Percentiles rank a stretch among this genome's conserved stretches.
Conservation (phyloP, 768 basidiomycete species). For the Mycena rosella region DNA sequence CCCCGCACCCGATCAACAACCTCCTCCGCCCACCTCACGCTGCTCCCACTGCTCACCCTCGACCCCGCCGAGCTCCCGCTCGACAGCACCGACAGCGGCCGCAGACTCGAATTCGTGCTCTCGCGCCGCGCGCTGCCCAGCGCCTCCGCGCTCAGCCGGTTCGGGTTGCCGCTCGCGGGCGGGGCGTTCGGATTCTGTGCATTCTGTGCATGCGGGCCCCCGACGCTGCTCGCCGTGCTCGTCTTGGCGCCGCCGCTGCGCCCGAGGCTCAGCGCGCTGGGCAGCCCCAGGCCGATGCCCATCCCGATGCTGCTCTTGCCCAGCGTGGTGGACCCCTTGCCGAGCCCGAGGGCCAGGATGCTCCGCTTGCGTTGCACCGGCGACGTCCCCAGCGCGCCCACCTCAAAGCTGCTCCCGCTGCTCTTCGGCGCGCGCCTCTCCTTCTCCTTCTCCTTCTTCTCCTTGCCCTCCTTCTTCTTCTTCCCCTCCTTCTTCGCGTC, state of each 20-base stretch:
- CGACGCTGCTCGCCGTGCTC: slow-evolving; percentile 51
- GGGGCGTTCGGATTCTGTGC: no score
- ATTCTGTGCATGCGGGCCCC: slow-evolving; percentile 49
- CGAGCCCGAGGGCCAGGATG: slow-evolving; percentile 59
- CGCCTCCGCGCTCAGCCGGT: slow-evolving; percentile 50
- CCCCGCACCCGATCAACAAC: slow-evolving; percentile 46
- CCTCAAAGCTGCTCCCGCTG: slow-evolving; percentile 77
- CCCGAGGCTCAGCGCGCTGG: slow-evolving; percentile 34
- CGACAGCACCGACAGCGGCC: slow-evolving; percentile 44
- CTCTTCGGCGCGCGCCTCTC: slow-evolving; percentile 54
- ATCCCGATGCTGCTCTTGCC: slow-evolving; percentile 26
- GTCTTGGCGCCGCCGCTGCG: slow-evolving; percentile 29
- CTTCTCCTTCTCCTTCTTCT: slow-evolving; percentile 43
- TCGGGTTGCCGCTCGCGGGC: slow-evolving; percentile 35
- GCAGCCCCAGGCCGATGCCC: slow-evolving; percentile 35
- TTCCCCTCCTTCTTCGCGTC: slow-evolving; percentile 44
- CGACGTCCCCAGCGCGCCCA: slow-evolving; percentile 64
- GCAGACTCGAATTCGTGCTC: slow-evolving; percentile 46
- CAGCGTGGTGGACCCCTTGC: neutral
- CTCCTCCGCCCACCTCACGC: slow-evolving; percentile 53
- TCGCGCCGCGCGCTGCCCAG: slow-evolving; percentile 8
- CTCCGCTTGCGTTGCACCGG: slow-evolving; percentile 71
- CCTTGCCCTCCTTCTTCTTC: slow-evolving; percentile 42
- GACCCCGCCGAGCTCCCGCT: slow-evolving; percentile 56
- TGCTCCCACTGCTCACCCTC: slow-evolving; percentile 62